Base-by-base conservation (phyloP, 2,329 filamentous ascomycete genomes). In the Fusarium mundagurra region DNA sequence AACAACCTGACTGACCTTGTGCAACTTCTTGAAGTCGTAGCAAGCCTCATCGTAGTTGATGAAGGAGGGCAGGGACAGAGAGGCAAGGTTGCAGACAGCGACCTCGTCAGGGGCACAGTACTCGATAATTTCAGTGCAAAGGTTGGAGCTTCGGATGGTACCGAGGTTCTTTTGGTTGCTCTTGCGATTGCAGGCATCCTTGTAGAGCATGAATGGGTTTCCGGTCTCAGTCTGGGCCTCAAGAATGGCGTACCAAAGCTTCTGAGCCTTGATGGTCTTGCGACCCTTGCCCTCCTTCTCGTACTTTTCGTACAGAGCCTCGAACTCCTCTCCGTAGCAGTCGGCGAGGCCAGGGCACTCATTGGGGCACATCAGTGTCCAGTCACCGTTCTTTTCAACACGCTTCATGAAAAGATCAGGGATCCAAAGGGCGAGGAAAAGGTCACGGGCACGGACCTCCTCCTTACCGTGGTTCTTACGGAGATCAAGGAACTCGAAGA, bases 101-200 rank as follows among this genome's bases (percentile, higher is more conserved):
- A 99, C 96, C 89, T 99, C 96, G 84, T 99, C 96, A 41, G 96
- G 96, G 41, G 96, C 94, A 75, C 89, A 97, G 88, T 98, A 99
- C 87, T 99, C 96, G 75, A 99, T 90, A 79, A 99, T 99, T 86
- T 99, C 96, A 58, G 96, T 98, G 91, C 96, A 99, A 55, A 99
- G 89, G 85, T 99, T 99, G 81, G 96, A 99, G 89, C 94, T 98
- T 84, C 95, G 95, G 80, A 99, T 99, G 72, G 95, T 98, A 76
- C 96, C 96, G 38, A 99, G 89, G 86, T 99, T 99, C 92, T 99
- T 98, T 88, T 99, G 96, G 90, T 99, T 99, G 89, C 95, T 98
- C 93, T 99, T 99, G 84, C 92, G 92, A 91, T 99, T 99, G 91
- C 93, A 96, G 81, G 92, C 90, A 85, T 99, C 96, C 89, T 99